phyloP scores from a whole-genome alignment of 345 rosid genomes.

The Capsella bursapastoris region DNA sequence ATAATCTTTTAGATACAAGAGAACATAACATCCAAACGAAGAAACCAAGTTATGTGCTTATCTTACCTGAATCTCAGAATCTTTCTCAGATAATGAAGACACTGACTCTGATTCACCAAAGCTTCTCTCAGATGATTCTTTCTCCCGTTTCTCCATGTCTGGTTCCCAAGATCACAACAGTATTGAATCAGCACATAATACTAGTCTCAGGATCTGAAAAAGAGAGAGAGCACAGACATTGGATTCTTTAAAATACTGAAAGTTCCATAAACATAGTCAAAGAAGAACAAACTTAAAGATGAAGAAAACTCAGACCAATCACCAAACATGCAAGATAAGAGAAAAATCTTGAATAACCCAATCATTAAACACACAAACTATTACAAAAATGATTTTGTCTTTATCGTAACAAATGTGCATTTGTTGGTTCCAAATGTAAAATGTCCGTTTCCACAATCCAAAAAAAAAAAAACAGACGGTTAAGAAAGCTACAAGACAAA shows the following conservation, averaged over 20 bases:
- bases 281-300: conserved; percentile 33
- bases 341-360: conserved; percentile 36
- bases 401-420: conserved; percentile 29
- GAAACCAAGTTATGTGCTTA: neutral
- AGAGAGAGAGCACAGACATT: conserved; percentile 16
- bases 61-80: conserved; percentile 76
- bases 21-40: neutral
- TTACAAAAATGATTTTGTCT: conserved; percentile 30
- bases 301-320: conserved; percentile 37
- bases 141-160: conserved; percentile 83
- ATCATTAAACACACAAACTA: conserved; percentile 20
- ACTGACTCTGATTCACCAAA: conserved; percentile 73
- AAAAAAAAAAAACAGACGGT: neutral
- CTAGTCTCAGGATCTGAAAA: conserved; percentile 47
- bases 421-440: conserved; percentile 29
- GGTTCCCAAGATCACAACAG: neutral
- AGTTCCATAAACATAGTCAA: conserved; percentile 9
- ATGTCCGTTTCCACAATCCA: conserved; percentile 33
- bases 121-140: conserved; percentile 75
- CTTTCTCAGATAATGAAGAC: conserved; percentile 74
- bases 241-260: conserved; percentile 25
- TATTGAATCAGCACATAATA: conserved; percentile 45
- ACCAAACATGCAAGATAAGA: conserved; percentile 42
- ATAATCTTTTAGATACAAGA: neutral
- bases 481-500: conserved; percentile 23